phyloP scores from a whole-genome alignment of 2,329 filamentous ascomycete species.

The Seiridium cupressi region DNA sequence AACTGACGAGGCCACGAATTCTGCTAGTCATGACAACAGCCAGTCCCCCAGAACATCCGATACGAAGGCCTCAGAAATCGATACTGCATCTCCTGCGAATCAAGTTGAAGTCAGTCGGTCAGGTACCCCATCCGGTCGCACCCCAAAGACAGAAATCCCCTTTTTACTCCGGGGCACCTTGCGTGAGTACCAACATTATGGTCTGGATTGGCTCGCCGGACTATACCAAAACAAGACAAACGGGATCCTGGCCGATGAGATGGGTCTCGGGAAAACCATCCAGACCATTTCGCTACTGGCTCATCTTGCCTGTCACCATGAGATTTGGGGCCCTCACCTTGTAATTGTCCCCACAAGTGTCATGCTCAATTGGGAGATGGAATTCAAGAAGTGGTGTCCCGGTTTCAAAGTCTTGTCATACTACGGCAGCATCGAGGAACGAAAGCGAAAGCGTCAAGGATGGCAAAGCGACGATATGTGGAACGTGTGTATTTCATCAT shows the following conservation, averaged over 20 bases:
- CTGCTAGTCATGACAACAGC: constrained; percentile 41
- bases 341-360: constrained; percentile 97
- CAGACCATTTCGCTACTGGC: constrained; percentile 94
- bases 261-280: constrained; percentile 97
- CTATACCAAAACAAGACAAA: constrained; percentile 92
- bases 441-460: constrained; percentile 83
- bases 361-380: constrained; percentile 99
- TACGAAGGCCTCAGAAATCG: constrained; percentile 49
- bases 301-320: constrained; percentile 84
- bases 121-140: constrained; percentile 30
- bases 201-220: constrained; percentile 94
- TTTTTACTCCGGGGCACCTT: constrained; percentile 83
- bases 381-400: constrained; percentile 98
- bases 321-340: constrained; percentile 93
- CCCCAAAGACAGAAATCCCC: constrained; percentile 69
- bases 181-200: constrained; percentile 94
- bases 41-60: constrained; percentile 49
- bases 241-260: constrained; percentile 95
- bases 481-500: constrained; percentile 98
- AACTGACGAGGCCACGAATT: constrained; percentile 40
- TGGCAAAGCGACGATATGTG: constrained; percentile 93
- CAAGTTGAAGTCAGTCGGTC: constrained; percentile 32
- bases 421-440: constrained; percentile 91
- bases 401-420: constrained; percentile 98
- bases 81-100: constrained; percentile 38